Percentiles rank a stretch among this genome's conserved stretches.
Evolutionary conservation across 2,329 filamentous ascomycete genomes (phyloP).

Genomic region (Cytospora leucostoma): DNA sequence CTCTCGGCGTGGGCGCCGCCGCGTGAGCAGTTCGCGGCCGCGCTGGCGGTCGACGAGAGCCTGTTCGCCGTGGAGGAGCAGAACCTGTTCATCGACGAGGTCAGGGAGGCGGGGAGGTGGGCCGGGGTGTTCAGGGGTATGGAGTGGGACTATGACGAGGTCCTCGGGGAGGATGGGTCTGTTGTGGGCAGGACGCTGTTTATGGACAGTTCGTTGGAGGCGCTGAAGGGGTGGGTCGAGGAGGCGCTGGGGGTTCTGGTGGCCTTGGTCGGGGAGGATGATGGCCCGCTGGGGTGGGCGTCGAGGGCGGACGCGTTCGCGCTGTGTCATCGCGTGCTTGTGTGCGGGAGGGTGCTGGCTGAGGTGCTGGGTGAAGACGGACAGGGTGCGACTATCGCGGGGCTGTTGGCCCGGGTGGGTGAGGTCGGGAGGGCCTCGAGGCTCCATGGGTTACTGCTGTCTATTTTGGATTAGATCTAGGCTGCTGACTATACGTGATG

Average conservation of each 20-base stretch:
- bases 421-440: slow-evolving; percentile 21
- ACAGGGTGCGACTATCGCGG: slow-evolving; percentile 14
- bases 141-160: slow-evolving; percentile 27
- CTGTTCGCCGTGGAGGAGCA: slow-evolving; percentile 90
- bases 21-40: slow-evolving; percentile 44
- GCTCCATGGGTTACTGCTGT: slow-evolving; percentile 31
- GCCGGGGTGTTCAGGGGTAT: slow-evolving; percentile 46
- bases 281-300: slow-evolving; percentile 73
- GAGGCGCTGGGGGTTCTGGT: slow-evolving; percentile 42
- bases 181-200: slow-evolving; percentile 1
- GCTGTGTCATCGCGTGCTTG: slow-evolving; percentile 53
- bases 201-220: slow-evolving; percentile 28
- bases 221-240: slow-evolving; percentile 50
- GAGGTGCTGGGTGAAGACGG: slow-evolving; percentile 19
- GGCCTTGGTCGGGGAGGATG: slow-evolving; percentile 41
- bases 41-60: slow-evolving; percentile 60
- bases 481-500: not conserved
- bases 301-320: slow-evolving; percentile 69
- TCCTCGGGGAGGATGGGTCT: slow-evolving; percentile 27
- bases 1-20: slow-evolving; percentile 32
- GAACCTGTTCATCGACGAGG: slow-evolving; percentile 88
- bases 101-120: slow-evolving; percentile 75
- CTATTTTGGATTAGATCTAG: not conserved
- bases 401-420: slow-evolving; percentile 28
- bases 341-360: slow-evolving; percentile 38